These are phyloP conservation scores for Alternaria sp. DNA, from an alignment of 2,329 filamentous ascomycete genomes.

Conservation along the genomic window DNA sequence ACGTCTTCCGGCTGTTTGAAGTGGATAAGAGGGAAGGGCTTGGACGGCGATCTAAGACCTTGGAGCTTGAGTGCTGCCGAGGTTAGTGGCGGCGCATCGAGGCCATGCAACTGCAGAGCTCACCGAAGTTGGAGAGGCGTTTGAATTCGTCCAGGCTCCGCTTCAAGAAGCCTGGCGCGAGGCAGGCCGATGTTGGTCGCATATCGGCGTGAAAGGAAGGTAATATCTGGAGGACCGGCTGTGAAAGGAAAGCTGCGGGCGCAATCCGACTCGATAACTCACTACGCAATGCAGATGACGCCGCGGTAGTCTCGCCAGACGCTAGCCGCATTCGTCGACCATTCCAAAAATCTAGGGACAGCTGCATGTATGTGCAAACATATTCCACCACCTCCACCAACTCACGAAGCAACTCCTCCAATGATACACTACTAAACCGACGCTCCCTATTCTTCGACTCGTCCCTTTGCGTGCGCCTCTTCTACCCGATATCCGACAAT, in stretches of 20 bases:
- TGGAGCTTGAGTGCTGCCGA: conserved; percentile 71
- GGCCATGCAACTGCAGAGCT: conserved; percentile 34
- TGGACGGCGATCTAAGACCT: conserved; percentile 70
- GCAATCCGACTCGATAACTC: conserved; percentile 19
- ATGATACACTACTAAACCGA: conserved; percentile 7
- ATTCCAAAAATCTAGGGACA: conserved; percentile 30
- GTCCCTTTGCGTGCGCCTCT: conserved; percentile 11
- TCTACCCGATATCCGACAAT: background rate
- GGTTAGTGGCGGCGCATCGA: conserved; percentile 41
- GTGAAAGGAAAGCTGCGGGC: conserved; percentile 7
- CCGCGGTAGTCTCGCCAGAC: conserved; percentile 25
- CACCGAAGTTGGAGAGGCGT: conserved; percentile 64
- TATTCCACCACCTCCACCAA: conserved; percentile 10
- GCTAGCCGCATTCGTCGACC: conserved; percentile 30
- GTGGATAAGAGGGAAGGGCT: conserved; percentile 69
- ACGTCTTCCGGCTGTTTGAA: conserved; percentile 64
- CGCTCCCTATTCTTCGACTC: background rate
- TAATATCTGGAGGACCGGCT: background rate
- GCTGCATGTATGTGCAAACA: conserved; percentile 15
- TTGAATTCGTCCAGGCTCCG: conserved; percentile 68
- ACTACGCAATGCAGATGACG: conserved; percentile 28
- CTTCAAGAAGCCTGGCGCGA: conserved; percentile 62
- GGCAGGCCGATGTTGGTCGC: conserved; percentile 48
- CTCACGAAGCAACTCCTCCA: conserved; percentile 3
- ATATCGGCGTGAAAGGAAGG: conserved; percentile 33